These are phyloP conservation scores for Phialophora macrospora DNA, from an alignment of 2,329 filamentous ascomycete species.

Conservation along the genomic window DNA sequence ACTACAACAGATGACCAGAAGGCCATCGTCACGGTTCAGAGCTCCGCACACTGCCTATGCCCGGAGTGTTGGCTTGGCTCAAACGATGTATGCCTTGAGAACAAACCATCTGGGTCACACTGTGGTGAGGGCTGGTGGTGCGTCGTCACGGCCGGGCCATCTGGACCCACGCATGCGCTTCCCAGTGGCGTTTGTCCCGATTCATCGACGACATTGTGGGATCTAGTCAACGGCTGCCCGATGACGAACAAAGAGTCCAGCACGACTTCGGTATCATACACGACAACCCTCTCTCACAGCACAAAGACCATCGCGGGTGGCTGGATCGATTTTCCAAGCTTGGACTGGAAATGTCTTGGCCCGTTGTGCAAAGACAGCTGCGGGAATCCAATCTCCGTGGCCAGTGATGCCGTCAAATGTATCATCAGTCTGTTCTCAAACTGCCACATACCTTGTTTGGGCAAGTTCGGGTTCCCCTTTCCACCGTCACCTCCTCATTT, in stretches of 20 bases:
- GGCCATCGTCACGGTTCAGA: background rate
- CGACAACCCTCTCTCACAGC: conserved; percentile 8
- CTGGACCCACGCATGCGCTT: conserved; percentile 1
- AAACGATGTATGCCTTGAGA: background rate
- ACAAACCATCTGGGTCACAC: conserved; percentile 10
- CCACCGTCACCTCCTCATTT: conserved; percentile 7
- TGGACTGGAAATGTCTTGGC: conserved; percentile 18
- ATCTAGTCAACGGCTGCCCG: background rate
- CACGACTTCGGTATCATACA: conserved; percentile 5
- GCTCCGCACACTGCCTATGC: conserved; percentile 9
- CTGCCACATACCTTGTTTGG: conserved; percentile 9
- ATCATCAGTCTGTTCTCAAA: conserved; percentile 3
- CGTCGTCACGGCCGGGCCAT: conserved; percentile 5
- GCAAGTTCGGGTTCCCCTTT: conserved; percentile 12
- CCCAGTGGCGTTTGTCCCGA: conserved; percentile 9
- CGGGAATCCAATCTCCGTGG: conserved; percentile 5
- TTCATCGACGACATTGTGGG: background rate
- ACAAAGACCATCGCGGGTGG: conserved; percentile 12
- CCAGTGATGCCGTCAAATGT: conserved; percentile 2
- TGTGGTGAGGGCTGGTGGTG: conserved; percentile 23
- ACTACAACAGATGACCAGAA: background rate
- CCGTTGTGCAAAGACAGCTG: conserved; percentile 15
- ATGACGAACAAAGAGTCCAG: conserved; percentile 9
- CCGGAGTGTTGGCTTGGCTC: conserved; percentile 19
- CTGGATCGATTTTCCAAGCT: conserved; percentile 15